phyloP scores from a whole-genome alignment of 139 green algal species.

The Chlamydomonas incerta region DNA sequence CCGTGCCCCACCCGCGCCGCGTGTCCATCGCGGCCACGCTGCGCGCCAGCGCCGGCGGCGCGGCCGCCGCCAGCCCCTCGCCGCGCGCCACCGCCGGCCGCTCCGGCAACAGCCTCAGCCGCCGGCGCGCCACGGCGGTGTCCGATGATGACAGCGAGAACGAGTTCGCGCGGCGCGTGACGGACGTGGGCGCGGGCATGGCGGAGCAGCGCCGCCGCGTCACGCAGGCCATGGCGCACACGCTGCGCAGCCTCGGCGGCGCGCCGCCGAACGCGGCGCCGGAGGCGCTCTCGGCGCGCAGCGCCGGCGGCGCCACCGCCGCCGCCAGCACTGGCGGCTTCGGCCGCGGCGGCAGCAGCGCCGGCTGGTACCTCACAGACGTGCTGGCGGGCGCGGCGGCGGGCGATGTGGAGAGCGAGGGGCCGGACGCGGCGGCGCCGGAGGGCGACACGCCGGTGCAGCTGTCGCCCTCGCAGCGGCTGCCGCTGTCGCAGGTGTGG shows the following conservation, averaged over 20 bases:
- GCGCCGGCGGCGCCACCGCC: neutral
- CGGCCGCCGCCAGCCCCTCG: neutral
- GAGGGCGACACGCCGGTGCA: neutral
- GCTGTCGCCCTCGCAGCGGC: neutral
- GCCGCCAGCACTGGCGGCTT: neutral
- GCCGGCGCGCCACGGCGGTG: neutral
- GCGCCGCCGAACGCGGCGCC: neutral
- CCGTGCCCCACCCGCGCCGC: neutral
- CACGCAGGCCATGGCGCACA: neutral
- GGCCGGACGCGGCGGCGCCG: neutral
- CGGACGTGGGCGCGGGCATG: neutral
- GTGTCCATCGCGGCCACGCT: neutral
- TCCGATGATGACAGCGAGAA: neutral
- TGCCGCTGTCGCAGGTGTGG: neutral
- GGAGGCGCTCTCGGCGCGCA: neutral
- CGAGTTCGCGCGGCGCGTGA: neutral
- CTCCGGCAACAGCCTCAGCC: neutral
- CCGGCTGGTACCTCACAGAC: neutral
- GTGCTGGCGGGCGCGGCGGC: neutral
- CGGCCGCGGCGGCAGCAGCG: neutral
- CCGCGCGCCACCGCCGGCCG: neutral
- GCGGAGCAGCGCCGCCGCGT: neutral
- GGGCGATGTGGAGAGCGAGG: neutral
- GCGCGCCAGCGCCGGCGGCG: neutral
- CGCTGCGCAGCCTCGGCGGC: neutral